Percentiles rank a stretch among this genome's conserved stretches.
phyloP scores from a whole-genome alignment of 2,329 filamentous ascomycete species.

The Zymoseptoria ardabiliae region DNA sequence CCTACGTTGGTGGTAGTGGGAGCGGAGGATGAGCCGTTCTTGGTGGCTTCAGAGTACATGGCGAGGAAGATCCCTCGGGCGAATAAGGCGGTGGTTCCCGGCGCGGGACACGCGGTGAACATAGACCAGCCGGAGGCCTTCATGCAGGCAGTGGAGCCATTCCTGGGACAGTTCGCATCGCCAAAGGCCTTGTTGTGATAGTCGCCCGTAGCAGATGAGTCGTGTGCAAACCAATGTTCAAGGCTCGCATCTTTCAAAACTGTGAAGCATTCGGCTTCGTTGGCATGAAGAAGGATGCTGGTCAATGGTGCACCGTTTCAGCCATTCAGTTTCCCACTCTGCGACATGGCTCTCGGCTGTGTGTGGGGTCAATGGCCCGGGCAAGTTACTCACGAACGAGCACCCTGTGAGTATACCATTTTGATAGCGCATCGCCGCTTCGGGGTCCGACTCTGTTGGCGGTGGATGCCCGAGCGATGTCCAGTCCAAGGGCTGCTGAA shows the following conservation, averaged over 20 bases:
- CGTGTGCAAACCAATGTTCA: too few relatives aligned
- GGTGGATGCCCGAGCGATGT: not conserved
- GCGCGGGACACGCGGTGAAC: slow-evolving; percentile 24
- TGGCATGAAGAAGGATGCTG: not conserved
- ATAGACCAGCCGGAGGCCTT: slow-evolving; percentile 22
- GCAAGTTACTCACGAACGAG: not conserved
- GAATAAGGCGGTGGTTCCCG: slow-evolving; percentile 19
- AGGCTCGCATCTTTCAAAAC: too few relatives aligned
- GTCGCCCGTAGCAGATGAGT: too few relatives aligned
- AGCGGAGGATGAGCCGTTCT: slow-evolving; percentile 21
- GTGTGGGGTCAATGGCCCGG: not conserved
- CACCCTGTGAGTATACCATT: not conserved
- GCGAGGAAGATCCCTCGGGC: slow-evolving; percentile 22
- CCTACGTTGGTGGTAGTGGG: slow-evolving; percentile 22
- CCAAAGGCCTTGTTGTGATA: slow-evolving; percentile 1
- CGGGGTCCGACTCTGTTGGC: not conserved
- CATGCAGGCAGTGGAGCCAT: slow-evolving; percentile 14
- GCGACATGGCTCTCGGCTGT: not conserved
- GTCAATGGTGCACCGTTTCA: not conserved
- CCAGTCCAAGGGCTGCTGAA: not conserved
- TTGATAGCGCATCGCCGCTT: not conserved
- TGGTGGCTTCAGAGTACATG: slow-evolving; percentile 25
- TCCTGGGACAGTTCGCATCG: slow-evolving; percentile 4
- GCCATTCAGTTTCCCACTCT: not conserved
- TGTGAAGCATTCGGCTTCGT: too few relatives aligned